phyloP scores from a whole-genome alignment of 495 filamentous ascomycete species.

The Penicillium steckii region DNA sequence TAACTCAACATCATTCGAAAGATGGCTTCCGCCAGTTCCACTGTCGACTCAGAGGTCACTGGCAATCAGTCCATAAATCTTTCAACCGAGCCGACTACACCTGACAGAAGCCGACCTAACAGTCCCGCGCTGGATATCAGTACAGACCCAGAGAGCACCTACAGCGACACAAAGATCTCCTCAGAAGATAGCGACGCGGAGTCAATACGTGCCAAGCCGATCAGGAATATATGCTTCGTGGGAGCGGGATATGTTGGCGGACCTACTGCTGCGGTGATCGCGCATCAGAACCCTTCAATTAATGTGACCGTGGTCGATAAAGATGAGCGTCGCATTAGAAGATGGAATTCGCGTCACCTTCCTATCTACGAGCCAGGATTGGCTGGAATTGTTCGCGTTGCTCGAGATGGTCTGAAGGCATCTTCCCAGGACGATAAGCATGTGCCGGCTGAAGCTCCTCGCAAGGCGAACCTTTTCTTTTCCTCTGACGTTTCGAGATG shows the following conservation, averaged over 20 bases:
- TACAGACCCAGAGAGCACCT: background rate
- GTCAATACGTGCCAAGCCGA: background rate
- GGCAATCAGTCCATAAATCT: background rate
- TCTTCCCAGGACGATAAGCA: background rate
- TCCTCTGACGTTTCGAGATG: constrained; percentile 59
- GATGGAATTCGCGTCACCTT: constrained; percentile 71
- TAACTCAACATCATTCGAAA: background rate
- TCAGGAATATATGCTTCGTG: constrained; percentile 11
- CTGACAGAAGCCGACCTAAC: constrained; percentile 8
- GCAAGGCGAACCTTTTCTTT: constrained; percentile 60
- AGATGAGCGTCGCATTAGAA: constrained; percentile 59
- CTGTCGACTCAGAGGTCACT: background rate
- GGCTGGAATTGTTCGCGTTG: constrained; percentile 39
- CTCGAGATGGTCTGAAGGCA: constrained; percentile 22
- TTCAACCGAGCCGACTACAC: constrained; percentile 10
- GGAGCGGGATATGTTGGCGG: constrained; percentile 34
- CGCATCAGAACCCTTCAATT: constrained; percentile 66
- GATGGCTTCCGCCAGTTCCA: background rate
- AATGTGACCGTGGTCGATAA: constrained; percentile 70
- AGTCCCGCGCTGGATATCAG: constrained; percentile 6
- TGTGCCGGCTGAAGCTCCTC: background rate
- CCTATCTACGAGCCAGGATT: constrained; percentile 59
- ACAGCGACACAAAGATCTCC: background rate
- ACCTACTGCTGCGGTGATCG: constrained; percentile 71
- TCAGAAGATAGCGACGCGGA: constrained; percentile 2